Base-by-base conservation (phyloP, 2,329 filamentous ascomycete genomes). In the Fusarium tanahbumbuense region DNA sequence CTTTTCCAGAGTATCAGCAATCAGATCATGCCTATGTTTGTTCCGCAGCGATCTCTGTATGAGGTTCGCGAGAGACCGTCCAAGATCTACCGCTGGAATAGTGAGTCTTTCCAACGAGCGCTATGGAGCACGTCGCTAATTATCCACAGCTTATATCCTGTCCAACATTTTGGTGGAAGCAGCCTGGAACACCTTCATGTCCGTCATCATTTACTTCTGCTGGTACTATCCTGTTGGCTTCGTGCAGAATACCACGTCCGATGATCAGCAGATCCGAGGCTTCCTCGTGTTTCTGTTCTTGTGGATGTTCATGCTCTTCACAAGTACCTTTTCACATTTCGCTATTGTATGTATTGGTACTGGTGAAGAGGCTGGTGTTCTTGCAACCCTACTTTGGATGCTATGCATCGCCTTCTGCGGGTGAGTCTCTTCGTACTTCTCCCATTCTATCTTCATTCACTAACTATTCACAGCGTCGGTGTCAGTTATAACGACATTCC, bases 21-120 rank as follows among this genome's bases (percentile, higher is more conserved):
- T 64, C 87, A 90, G 66, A 87, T 89, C n/a, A 91, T 92, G 89
- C 89, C 90, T 6, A 88, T 90, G 71, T 92, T 92, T 71, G 86
- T 92, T 47, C 86, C 87, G 0, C 89, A 92, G 72, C 87, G 90
- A 32, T 83, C 86, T 1, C 79, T 92, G 0, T 92, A 92, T 74
- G 90, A 92, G 78, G 88, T 87, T 7, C 88, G 89, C 20, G 91
- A 92, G 77, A 84, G 90, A 3, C 89, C 90, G 0, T 89, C 87
- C 16, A 89, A 90, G 75, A 85, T 89, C 1, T 92, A 92, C 76
- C 73, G 73, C 20, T 76, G 74, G 74, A 75, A 64, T 2, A 76
- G 74, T 76, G 47, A 46, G 74, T 60, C 2, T 4, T 13, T 6
- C 5, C 1, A 1, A 8, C 6, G 1, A 3, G 3, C 12, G 2